phyloP scores from a whole-genome alignment of 257 asterid species.

The Lycium barbarum region DNA sequence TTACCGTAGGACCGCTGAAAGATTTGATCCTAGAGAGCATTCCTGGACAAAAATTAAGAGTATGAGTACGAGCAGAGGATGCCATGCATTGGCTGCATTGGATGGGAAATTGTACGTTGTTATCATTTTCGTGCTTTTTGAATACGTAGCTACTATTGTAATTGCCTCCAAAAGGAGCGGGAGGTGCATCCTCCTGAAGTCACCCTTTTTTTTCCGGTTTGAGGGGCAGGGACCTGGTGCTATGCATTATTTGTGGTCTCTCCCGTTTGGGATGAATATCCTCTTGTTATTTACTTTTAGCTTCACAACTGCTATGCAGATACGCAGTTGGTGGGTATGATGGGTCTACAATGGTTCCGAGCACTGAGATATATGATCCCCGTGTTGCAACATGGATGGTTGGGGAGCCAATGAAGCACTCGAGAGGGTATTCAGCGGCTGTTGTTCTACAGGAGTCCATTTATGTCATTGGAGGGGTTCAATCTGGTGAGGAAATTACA shows the following conservation, averaged over 20 bases:
- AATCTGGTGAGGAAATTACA: slow-evolving; percentile 40
- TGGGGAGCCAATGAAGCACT: slow-evolving; percentile 61
- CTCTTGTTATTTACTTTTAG: slow-evolving; percentile 23
- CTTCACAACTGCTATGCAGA: slow-evolving; percentile 43
- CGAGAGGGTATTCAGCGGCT: slow-evolving; percentile 69
- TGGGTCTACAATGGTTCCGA: slow-evolving; percentile 60
- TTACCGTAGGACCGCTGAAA: slow-evolving; percentile 74
- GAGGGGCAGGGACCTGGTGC: neutral
- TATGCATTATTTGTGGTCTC: neutral
- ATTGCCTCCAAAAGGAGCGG: neutral
- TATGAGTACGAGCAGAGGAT: slow-evolving; percentile 67
- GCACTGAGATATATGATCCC: slow-evolving; percentile 78
- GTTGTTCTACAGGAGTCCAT: slow-evolving; percentile 60
- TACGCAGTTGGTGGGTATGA: slow-evolving; percentile 78
- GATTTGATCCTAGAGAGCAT: slow-evolving; percentile 89
- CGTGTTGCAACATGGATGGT: slow-evolving; percentile 66
- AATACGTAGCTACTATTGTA: neutral
- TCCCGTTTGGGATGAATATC: neutral
- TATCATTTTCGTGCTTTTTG: slow-evolving; percentile 1
- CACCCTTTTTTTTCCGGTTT: neutral
- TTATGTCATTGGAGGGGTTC: slow-evolving; percentile 72
- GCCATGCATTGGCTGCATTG: slow-evolving; percentile 68
- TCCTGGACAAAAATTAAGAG: slow-evolving; percentile 67
- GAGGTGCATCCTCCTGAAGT: neutral
- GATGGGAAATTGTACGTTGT: slow-evolving; percentile 71